phyloP scores from a whole-genome alignment of 2,329 filamentous ascomycete genomes.

The Fusarium proliferatum region DNA sequence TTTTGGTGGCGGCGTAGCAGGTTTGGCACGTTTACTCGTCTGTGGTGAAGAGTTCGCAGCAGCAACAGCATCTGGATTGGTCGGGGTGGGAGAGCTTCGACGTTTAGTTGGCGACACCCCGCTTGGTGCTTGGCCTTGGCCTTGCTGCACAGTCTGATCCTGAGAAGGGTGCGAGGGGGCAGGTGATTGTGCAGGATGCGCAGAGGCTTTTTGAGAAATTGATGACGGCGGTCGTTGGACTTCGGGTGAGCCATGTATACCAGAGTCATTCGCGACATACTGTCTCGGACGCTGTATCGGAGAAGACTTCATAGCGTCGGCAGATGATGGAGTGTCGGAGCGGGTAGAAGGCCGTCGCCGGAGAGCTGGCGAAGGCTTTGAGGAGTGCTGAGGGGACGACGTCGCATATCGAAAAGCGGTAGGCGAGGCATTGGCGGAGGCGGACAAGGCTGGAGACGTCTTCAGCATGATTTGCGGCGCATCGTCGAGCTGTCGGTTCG shows the following conservation, averaged over 20 bases:
- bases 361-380: conserved; percentile 43
- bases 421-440: conserved; percentile 65
- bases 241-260: conserved; percentile 37
- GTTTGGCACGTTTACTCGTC: conserved; percentile 64
- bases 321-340: conserved; percentile 34
- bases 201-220: conserved; percentile 38
- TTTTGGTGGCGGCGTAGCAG: conserved; percentile 64
- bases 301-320: conserved; percentile 44
- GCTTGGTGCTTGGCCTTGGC: conserved; percentile 26
- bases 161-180: conserved; percentile 30
- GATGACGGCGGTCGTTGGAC: conserved; percentile 31
- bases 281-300: conserved; percentile 40
- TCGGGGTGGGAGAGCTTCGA: conserved; percentile 43
- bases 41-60: conserved; percentile 42
- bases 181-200: conserved; percentile 36
- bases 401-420: conserved; percentile 55
- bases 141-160: conserved; percentile 24
- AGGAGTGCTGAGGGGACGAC: conserved; percentile 42
- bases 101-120: conserved; percentile 51
- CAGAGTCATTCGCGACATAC: conserved; percentile 40
- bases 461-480: conserved; percentile 68
- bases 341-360: conserved; percentile 44
- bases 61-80: conserved; percentile 46
- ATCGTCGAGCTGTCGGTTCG: conserved; percentile 52
- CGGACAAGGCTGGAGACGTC: conserved; percentile 64